Evolutionary conservation across 2,329 filamentous ascomycete species (phyloP).

Genomic region (Pestalotiopsis sp.): DNA sequence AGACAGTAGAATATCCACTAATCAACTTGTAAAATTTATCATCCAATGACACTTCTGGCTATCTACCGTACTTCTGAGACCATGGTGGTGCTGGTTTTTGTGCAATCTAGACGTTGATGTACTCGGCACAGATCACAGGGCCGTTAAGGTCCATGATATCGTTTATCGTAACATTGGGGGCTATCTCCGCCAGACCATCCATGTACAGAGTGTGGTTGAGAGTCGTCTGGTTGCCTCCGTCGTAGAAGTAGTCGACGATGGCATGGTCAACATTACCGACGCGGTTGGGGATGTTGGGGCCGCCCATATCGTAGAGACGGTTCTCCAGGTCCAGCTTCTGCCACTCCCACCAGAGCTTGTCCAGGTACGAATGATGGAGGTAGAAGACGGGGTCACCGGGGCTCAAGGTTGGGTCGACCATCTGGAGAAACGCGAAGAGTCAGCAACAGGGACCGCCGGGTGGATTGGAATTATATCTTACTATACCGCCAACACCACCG

Average conservation of each 20-base stretch:
- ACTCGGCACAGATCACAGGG: conserved; percentile 18
- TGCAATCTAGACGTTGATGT: not conserved
- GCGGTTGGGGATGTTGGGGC: not conserved
- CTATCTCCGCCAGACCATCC: not conserved
- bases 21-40: too few relatives aligned
- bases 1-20: too few relatives aligned
- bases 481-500: conserved; percentile 19
- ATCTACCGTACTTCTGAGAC: too few relatives aligned
- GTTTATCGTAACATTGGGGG: conserved; percentile 34
- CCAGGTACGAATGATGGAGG: conserved; percentile 30
- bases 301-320: conserved; percentile 1
- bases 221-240: conserved; percentile 3
- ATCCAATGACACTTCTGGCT: too few relatives aligned
- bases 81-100: not conserved
- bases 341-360: conserved; percentile 23
- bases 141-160: conserved; percentile 20
- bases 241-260: conserved; percentile 17
- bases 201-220: conserved; percentile 2
- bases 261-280: not conserved
- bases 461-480: not conserved
- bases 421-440: not conserved
- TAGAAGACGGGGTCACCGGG: conserved; percentile 31
- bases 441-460: not conserved
- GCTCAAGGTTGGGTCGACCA: conserved; percentile 5
- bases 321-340: not conserved